Evolutionary conservation across 2,329 filamentous ascomycete genomes (phyloP).

Genomic region (Cordyceps pruinosa): DNA sequence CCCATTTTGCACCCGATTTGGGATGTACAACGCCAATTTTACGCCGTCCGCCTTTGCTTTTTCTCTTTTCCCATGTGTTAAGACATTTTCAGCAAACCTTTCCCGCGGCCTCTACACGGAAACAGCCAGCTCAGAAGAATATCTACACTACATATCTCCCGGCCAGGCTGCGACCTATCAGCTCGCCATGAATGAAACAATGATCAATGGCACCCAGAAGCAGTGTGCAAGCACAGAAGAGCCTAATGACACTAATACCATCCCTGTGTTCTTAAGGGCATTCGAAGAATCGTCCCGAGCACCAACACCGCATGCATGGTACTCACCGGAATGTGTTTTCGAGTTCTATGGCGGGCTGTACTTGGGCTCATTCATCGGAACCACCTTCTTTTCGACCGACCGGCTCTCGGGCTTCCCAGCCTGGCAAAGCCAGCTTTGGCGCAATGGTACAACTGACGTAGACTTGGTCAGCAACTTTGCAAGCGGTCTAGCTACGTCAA

Average conservation of each 20-base stretch:
- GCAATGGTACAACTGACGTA: neutral
- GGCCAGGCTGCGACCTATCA: neutral
- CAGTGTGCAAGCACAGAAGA: neutral
- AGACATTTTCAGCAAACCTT: neutral
- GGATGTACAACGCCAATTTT: neutral
- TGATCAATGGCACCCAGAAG: neutral
- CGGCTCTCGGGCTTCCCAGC: neutral
- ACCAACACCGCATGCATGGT: neutral
- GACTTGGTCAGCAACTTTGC: neutral
- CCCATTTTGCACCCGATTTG: neutral
- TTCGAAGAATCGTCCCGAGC: neutral
- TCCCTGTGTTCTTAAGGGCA: neutral
- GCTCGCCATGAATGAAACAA: neutral
- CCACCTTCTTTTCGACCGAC: neutral
- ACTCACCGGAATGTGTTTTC: constrained; percentile 1
- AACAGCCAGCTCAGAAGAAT: neutral
- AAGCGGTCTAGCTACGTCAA: neutral
- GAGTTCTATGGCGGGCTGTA: neutral
- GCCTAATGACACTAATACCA: neutral
- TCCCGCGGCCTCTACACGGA: neutral
- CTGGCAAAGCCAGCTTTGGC: neutral
- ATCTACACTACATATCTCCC: neutral
- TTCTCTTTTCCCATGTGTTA: neutral
- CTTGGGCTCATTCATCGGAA: neutral
- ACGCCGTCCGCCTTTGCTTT: neutral